Conservation (phyloP, 2,329 filamentous ascomycete species). For the Diaporthe velutina region DNA sequence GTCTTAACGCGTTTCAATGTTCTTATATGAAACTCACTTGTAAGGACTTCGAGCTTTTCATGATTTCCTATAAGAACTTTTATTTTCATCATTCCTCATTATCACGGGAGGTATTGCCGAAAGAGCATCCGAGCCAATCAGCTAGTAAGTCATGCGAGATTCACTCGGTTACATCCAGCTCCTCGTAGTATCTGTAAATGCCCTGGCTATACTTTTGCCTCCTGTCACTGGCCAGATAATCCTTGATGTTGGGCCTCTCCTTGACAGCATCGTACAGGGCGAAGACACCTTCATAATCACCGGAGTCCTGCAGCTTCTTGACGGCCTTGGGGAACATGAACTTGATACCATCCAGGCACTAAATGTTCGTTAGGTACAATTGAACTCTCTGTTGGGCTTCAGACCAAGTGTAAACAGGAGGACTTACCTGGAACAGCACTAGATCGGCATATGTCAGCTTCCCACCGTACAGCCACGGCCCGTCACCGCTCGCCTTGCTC, state of each 20-base stretch:
- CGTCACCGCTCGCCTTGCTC: constrained; percentile 67
- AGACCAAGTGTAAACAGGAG: neutral
- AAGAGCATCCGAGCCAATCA: neutral
- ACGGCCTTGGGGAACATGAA: constrained; percentile 80
- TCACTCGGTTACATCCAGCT: constrained; percentile 69
- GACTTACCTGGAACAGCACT: constrained; percentile 76
- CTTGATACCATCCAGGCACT: constrained; percentile 69
- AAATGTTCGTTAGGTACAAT: neutral
- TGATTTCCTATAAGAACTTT: neutral
- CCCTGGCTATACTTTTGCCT: constrained; percentile 73
- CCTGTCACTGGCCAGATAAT: constrained; percentile 76
- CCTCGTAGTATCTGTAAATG: constrained; percentile 79
- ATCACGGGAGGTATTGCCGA: too few species aligned
- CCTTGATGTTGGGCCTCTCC: constrained; percentile 73
- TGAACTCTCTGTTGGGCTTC: too few species aligned
- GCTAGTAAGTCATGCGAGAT: too few species aligned
- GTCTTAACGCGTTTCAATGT: neutral
- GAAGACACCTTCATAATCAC: constrained; percentile 73
- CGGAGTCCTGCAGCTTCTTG: constrained; percentile 63
- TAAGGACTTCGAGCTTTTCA: neutral
- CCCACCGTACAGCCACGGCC: constrained; percentile 76
- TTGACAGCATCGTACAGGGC: constrained; percentile 74
- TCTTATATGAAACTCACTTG: too few species aligned
- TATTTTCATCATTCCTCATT: neutral
- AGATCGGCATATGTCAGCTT: constrained; percentile 79